Base-by-base conservation (phyloP, 345 rosid species). In the Euphorbia peplus region DNA sequence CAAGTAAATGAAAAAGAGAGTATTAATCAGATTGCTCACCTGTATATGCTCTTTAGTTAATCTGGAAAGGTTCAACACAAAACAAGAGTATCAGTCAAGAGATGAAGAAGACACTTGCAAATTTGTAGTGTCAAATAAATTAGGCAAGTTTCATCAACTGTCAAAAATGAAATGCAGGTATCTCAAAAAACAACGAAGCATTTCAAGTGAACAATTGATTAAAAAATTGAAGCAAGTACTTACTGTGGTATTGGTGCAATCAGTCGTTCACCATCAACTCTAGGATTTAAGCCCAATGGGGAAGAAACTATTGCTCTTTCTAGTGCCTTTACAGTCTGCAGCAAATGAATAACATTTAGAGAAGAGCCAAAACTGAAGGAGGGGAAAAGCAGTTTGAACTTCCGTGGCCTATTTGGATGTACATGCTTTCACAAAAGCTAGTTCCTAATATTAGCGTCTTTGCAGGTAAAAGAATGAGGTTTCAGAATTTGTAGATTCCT, bases 21-120 rank as follows among this genome's bases (percentile, higher is more conserved):
- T 15, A 29, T 15, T 15, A 25, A 70, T 66, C 35, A 47, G 39
- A 35, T 72, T 30, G n/a, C 80, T 78, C 68, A 90, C 98, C 90
- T 84, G 90, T 60, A 83, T 79, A 85, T 93, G 97, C 82, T 93
- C 98, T 78, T 93, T 89, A 66, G 98, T 93, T 81, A 88, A 86
- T 79, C 98, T 93, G 89, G 21, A 70, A 75, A 39, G 42, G 39
- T 57, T 75, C 67, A 65, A 50, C 0, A 39, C 11, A 55, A 35
- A 63, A 72, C 64, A 35, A 24, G 28, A 9, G 57, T 21, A 54
- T 79, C 47, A 73, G 55, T 44, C 56, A 50, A 61, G 60, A 39
- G 35, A 73, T 47, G 0, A 69, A 22, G 14, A 75, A 71, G n/a
- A n/a, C n/a, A 22, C 16, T 15, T 44, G 14, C 46, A 2, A 60